Percentiles rank a stretch among this genome's conserved stretches.
Evolutionary conservation across 257 asterid species (phyloP).

Genomic region (Fraxinus excelsior): DNA sequence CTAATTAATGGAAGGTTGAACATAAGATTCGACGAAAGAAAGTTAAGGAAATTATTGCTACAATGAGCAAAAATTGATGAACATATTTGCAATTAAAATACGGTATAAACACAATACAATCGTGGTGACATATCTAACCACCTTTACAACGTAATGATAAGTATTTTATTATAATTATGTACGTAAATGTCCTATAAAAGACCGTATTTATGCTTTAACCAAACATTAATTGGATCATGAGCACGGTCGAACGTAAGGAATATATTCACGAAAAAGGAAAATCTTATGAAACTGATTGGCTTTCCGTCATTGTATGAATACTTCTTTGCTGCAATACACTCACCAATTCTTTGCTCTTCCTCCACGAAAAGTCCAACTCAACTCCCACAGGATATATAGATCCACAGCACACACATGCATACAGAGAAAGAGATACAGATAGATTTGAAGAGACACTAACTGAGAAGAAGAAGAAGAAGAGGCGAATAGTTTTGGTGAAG

Average conservation of each 20-base stretch:
- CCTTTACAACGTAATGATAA: too few relatives aligned
- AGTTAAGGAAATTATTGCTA: too few relatives aligned
- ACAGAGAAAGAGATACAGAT: background rate
- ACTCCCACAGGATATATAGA: background rate
- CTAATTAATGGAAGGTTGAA: too few relatives aligned
- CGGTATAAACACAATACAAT: too few relatives aligned
- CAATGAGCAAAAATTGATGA: too few relatives aligned
- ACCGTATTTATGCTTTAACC: background rate
- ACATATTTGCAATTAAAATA: too few relatives aligned
- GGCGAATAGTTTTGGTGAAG: background rate
- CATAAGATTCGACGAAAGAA: too few relatives aligned
- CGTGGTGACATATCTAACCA: too few relatives aligned
- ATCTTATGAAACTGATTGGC: constrained; percentile 7
- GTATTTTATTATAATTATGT: too few relatives aligned
- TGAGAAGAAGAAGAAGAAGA: background rate
- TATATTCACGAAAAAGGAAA: constrained; percentile 21
- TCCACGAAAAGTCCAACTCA: constrained; percentile 34
- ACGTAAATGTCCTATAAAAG: background rate
- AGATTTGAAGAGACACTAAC: background rate
- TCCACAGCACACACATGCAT: background rate
- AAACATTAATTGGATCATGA: background rate
- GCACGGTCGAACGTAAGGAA: constrained; percentile 18
- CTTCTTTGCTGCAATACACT: background rate
- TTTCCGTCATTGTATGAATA: constrained; percentile 31
- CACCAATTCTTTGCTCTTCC: constrained; percentile 41